Evolutionary conservation across 2,329 filamentous ascomycete genomes (phyloP).

Genomic region (Sporothrix euskadiensis): DNA sequence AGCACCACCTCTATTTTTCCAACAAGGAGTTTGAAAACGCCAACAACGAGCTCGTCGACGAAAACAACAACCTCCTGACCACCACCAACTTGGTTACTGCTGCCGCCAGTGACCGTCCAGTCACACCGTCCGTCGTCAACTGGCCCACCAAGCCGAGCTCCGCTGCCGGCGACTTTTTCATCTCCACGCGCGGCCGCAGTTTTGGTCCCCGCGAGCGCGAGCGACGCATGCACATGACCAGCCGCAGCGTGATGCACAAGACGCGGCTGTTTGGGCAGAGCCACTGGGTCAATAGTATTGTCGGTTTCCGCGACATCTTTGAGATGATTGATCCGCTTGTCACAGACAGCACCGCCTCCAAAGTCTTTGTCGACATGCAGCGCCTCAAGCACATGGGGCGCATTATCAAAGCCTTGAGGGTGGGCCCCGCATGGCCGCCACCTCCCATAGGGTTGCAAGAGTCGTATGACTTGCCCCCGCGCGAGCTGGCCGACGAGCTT

Average conservation of each 20-base stretch:
- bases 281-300: constrained; percentile 50
- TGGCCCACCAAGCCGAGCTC: constrained; percentile 11
- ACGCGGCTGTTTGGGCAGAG: constrained; percentile 59
- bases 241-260: constrained; percentile 43
- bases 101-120: neutral
- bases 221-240: constrained; percentile 26
- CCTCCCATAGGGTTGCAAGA: constrained; percentile 40
- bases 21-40: constrained; percentile 9
- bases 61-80: neutral
- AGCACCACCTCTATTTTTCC: neutral
- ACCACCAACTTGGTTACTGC: neutral
- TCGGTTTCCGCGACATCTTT: constrained; percentile 30
- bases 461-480: constrained; percentile 40
- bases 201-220: constrained; percentile 7
- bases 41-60: neutral
- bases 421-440: constrained; percentile 22
- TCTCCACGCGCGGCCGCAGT: constrained; percentile 1
- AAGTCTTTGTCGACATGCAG: constrained; percentile 42
- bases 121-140: neutral
- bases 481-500: constrained; percentile 52
- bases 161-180: constrained; percentile 12
- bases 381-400: constrained; percentile 56
- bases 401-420: constrained; percentile 51
- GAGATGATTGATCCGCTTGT: constrained; percentile 32
- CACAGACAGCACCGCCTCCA: constrained; percentile 42